Evolutionary conservation across 192 early-diverging fungal genomes (phyloP), one percentile per base, ranked within the genome.

Genomic region (Borealophlyctis nickersoniae): DNA sequence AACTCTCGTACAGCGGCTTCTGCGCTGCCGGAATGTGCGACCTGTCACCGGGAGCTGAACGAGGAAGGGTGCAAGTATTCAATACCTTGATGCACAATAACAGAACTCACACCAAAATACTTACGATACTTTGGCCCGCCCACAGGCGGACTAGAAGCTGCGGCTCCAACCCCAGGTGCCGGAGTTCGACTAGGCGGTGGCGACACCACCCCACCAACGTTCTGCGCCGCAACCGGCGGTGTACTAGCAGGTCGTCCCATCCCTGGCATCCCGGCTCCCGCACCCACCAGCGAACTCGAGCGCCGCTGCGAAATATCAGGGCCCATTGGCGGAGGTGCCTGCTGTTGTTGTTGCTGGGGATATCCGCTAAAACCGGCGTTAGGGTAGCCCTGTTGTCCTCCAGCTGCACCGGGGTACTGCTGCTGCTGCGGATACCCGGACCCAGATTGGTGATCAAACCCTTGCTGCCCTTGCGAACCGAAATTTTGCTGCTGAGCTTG

Each of bases 1-100:
- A 57, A 5, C 84, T 84, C 4, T 63, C 80, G 49, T 69, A 64
- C 23, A 92, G 73, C 3, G 80, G 69, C 69, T 84, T 88, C 55
- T 93, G 87, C 36, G 76, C 81, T 14, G 80, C 69, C 13, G 94
- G 86, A 61, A 95, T 88, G 63, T 94, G 92, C 5, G 81, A 81
- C 35, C 93, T 82, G 67, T 98, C 95, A 34, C 92, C 94, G 0
- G 74, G 73, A 4, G 93, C 87, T 87, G 65, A 2, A 55, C 32
- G 11, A 62, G n/a, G n/a, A n/a, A n/a, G n/a, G n/a, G n/a, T n/a
- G n/a, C n/a, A n/a, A n/a, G n/a, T n/a, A 31, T 49, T 1, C 23
- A 2, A 16, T 52, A 73, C 34, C 59, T 33, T n/a, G 2, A 19
- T 35, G 22, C 30, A 16, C 33, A 23, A 48, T 27, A 3, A 64